These are phyloP conservation scores for Boletus rubropictus DNA, from an alignment of 768 basidiomycete species.

Conservation along the genomic window DNA sequence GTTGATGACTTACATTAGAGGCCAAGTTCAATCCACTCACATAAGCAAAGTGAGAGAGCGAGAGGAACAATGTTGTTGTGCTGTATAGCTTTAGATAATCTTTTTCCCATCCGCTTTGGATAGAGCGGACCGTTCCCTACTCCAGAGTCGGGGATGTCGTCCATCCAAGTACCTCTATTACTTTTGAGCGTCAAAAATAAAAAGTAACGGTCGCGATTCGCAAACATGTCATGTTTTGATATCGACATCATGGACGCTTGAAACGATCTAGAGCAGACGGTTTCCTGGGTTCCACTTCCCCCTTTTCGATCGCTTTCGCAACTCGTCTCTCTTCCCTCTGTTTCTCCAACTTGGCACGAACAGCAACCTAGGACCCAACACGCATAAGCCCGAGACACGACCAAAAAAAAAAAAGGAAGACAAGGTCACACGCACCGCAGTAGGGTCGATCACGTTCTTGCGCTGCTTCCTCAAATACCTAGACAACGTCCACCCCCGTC, in stretches of 20 bases:
- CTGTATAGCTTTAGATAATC: no score
- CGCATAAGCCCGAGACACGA: not conserved
- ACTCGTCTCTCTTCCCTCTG: conserved; percentile 43
- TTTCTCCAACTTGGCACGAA: conserved; percentile 61
- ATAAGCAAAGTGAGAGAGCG: no score
- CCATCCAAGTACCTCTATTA: no score
- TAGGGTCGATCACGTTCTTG: conserved; percentile 91
- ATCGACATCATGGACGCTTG: conserved; percentile 18
- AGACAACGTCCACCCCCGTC: not conserved
- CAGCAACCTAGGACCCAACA: conserved; percentile 39
- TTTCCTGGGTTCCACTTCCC: conserved; percentile 25
- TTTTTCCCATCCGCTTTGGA: no score
- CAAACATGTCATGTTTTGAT: no score
- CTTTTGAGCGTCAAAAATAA: no score
- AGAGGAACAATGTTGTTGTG: no score
- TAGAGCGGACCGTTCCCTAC: no score
- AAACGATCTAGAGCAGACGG: conserved; percentile 35
- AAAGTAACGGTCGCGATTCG: no score
- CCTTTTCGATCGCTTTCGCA: conserved; percentile 33
- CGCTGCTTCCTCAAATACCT: conserved; percentile 82
- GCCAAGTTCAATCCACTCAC: no score
- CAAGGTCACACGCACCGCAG: conserved; percentile 41
- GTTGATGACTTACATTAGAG: no score
- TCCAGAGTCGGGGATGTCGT: no score
- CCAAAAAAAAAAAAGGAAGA: not conserved